phyloP scores from a whole-genome alignment of 2,329 filamentous ascomycete genomes.

The Trichoderma lentiforme region DNA sequence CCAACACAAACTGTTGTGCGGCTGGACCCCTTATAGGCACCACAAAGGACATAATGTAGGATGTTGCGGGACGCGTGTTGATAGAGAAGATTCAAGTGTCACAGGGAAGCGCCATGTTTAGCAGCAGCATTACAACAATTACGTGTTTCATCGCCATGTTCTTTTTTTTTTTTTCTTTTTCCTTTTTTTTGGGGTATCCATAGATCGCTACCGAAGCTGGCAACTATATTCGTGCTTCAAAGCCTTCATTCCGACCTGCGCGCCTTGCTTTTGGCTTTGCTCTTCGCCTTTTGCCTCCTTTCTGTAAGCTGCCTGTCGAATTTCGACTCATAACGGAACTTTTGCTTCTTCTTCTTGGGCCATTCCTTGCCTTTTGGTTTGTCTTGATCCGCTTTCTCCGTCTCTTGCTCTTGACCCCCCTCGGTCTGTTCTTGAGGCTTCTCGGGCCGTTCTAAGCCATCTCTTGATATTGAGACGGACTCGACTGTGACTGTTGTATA shows the following conservation, averaged over 20 bases:
- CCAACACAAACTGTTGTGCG: neutral
- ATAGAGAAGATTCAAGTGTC: slow-evolving; percentile 27
- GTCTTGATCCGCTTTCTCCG: slow-evolving; percentile 29
- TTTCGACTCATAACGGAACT: slow-evolving; percentile 91
- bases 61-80: slow-evolving; percentile 22
- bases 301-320: slow-evolving; percentile 72
- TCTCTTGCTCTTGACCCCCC: slow-evolving; percentile 31
- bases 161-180: slow-evolving; percentile 24
- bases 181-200: slow-evolving; percentile 34
- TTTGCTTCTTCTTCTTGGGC: slow-evolving; percentile 79
- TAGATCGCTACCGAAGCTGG: slow-evolving; percentile 18
- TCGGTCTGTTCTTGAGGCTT: slow-evolving; percentile 38
- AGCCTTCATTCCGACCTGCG: slow-evolving; percentile 22
- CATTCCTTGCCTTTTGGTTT: slow-evolving; percentile 33
- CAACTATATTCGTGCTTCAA: neutral
- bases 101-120: slow-evolving; percentile 29
- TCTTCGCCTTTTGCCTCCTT: slow-evolving; percentile 69
- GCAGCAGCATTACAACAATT: slow-evolving; percentile 29
- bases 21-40: neutral
- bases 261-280: slow-evolving; percentile 53
- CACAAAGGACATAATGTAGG: slow-evolving; percentile 1
- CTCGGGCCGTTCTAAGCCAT: slow-evolving; percentile 62
- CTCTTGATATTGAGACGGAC: slow-evolving; percentile 73
- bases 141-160: slow-evolving; percentile 29
- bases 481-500: slow-evolving; percentile 95